phyloP scores from a whole-genome alignment of 2,329 filamentous ascomycete genomes.

The Leptodontidium sp. region DNA sequence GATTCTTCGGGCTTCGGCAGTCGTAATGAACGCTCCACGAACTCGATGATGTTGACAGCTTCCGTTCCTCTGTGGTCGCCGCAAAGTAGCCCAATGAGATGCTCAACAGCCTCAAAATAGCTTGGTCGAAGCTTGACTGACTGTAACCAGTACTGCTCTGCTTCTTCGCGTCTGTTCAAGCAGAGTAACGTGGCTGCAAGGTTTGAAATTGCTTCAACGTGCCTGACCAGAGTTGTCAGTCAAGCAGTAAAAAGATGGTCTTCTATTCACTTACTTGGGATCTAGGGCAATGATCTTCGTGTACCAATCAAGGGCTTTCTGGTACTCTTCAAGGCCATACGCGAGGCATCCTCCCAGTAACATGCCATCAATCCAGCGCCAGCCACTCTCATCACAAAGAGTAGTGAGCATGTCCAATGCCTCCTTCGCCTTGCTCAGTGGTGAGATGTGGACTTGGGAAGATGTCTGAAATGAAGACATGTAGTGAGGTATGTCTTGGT shows the following conservation, averaged over 20 bases:
- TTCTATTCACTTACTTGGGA: slow-evolving; percentile 56
- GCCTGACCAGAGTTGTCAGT: slow-evolving; percentile 47
- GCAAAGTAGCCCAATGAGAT: slow-evolving; percentile 88
- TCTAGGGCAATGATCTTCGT: slow-evolving; percentile 66
- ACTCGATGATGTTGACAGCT: slow-evolving; percentile 86
- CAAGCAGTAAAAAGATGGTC: not conserved
- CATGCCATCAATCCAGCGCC: slow-evolving; percentile 94
- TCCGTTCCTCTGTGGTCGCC: slow-evolving; percentile 81
- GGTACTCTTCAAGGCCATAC: slow-evolving; percentile 87
- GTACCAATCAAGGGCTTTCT: slow-evolving; percentile 79
- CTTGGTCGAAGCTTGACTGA: slow-evolving; percentile 85
- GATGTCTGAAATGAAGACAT: slow-evolving; percentile 39
- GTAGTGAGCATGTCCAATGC: slow-evolving; percentile 76
- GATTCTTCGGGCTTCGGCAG: slow-evolving; percentile 55
- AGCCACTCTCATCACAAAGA: slow-evolving; percentile 80
- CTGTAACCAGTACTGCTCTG: slow-evolving; percentile 83
- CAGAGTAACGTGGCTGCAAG: slow-evolving; percentile 89
- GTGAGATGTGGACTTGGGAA: slow-evolving; percentile 31
- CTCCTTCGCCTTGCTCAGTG: slow-evolving; percentile 59
- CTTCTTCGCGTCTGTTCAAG: slow-evolving; percentile 82
- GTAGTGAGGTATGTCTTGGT: slow-evolving; percentile 43
- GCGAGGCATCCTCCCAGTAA: slow-evolving; percentile 89
- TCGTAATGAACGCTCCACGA: slow-evolving; percentile 78
- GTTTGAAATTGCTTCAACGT: slow-evolving; percentile 94
- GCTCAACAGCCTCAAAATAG: slow-evolving; percentile 94